Evolutionary conservation across 441 rosid species (phyloP).

Genomic region (Gossypium lobatum): DNA sequence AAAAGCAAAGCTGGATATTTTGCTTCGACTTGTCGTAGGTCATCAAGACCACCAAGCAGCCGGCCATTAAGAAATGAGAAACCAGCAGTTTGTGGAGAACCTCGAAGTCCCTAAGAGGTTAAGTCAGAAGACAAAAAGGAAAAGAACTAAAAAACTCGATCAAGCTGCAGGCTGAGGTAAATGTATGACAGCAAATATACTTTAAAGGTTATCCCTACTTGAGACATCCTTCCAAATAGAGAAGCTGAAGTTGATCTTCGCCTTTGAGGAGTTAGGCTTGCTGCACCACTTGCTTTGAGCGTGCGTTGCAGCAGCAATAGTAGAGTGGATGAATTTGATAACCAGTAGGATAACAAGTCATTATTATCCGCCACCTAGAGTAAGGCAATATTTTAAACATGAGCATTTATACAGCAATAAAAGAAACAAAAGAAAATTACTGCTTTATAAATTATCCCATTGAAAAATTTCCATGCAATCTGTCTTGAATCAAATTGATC

Average conservation of each 20-base stretch:
- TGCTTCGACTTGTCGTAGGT: slow-evolving; percentile 95
- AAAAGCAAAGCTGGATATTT: slow-evolving; percentile 98
- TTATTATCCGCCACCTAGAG: slow-evolving; percentile 84
- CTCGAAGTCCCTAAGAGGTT: slow-evolving; percentile 60
- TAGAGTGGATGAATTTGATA: slow-evolving; percentile 89
- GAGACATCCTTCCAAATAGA: slow-evolving; percentile 98
- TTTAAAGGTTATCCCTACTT: slow-evolving; percentile 46
- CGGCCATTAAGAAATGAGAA: slow-evolving; percentile 81
- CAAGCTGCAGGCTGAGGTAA: not conserved
- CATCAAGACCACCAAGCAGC: slow-evolving; percentile 76
- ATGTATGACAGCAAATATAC: not conserved
- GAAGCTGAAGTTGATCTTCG: slow-evolving; percentile 91
- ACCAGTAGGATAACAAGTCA: slow-evolving; percentile 86
- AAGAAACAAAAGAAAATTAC: not conserved
- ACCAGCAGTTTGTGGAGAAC: slow-evolving; percentile 93
- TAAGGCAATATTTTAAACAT: slow-evolving; percentile 10
- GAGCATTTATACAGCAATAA: not conserved
- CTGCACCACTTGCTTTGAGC: slow-evolving; percentile 97
- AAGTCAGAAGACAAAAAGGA: slow-evolving; percentile 15
- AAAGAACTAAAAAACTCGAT: not conserved
- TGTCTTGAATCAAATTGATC: not conserved
- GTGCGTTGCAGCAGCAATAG: slow-evolving; percentile 95
- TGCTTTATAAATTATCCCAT: not conserved
- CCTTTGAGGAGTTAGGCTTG: slow-evolving; percentile 94
- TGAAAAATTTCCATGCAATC: not conserved